These are phyloP conservation scores for Ziziphus jujuba DNA, from an alignment of 306 rosid species.

Conservation along the genomic window DNA sequence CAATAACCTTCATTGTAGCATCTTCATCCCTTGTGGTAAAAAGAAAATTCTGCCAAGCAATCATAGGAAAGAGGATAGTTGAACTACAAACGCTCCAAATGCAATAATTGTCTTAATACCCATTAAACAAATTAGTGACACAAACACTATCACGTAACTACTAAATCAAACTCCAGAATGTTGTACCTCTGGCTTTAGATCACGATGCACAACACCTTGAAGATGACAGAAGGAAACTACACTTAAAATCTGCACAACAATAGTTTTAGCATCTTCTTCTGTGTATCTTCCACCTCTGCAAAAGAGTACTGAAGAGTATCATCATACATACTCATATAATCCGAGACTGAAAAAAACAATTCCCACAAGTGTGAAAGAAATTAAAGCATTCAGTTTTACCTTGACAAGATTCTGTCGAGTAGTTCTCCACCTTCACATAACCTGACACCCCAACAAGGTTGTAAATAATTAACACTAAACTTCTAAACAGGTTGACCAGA, in stretches of 20 bases:
- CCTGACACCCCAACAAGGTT: constrained; percentile 44
- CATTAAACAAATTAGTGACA: background rate
- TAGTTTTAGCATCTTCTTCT: constrained; percentile 88
- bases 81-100: constrained; percentile 7
- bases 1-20: constrained; percentile 78
- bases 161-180: constrained; percentile 16
- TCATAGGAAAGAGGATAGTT: constrained; percentile 17
- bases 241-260: constrained; percentile 76
- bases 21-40: constrained; percentile 74
- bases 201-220: constrained; percentile 97
- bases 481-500: constrained; percentile 3
- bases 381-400: constrained; percentile 49
- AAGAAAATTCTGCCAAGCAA: constrained; percentile 79
- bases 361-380: constrained; percentile 10
- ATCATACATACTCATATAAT: constrained; percentile 26
- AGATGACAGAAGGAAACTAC: constrained; percentile 88
- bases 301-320: constrained; percentile 23
- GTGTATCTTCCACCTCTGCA: constrained; percentile 94
- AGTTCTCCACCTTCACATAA: constrained; percentile 98
- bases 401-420: constrained; percentile 84
- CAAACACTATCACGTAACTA: background rate
- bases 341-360: constrained; percentile 16
- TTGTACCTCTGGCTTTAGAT: constrained; percentile 93
- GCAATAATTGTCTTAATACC: constrained; percentile 16
- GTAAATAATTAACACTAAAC: constrained; percentile 23